A percentile compares a stretch with the other conserved stretches of the same genome.
These are phyloP conservation scores for Trichosporon sp. DNA, from an alignment of 1,284 basidiomycete species.

Conservation along the genomic window DNA sequence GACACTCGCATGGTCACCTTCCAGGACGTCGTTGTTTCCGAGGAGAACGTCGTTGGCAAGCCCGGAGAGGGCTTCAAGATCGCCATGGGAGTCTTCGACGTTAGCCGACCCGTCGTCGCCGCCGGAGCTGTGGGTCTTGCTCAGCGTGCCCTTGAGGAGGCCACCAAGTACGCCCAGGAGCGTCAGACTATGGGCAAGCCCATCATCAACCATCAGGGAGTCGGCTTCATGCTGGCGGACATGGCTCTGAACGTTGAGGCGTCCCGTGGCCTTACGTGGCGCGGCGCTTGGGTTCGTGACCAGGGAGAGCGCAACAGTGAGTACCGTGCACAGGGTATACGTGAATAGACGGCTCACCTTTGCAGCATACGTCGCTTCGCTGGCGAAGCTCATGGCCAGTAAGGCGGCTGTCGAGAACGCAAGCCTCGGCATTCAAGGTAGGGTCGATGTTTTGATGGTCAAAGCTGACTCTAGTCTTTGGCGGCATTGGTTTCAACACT, in stretches of 20 bases:
- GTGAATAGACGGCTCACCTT: background rate
- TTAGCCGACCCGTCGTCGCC: constrained; percentile 52
- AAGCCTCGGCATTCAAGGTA: constrained; percentile 51
- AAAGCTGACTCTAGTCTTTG: constrained; percentile 35
- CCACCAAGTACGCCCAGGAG: constrained; percentile 54
- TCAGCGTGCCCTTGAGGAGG: constrained; percentile 54
- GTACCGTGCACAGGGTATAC: constrained; percentile 6
- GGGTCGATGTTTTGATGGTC: background rate
- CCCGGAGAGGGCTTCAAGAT: constrained; percentile 55
- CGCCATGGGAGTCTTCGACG: constrained; percentile 55
- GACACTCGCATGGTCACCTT: constrained; percentile 57
- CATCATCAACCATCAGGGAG: constrained; percentile 56
- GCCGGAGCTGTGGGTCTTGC: constrained; percentile 54
- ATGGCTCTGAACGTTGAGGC: constrained; percentile 55
- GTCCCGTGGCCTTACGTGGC: constrained; percentile 52
- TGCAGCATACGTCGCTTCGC: constrained; percentile 53
- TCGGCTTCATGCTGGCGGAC: constrained; percentile 55
- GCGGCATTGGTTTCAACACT: constrained; percentile 54
- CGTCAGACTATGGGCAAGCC: constrained; percentile 55
- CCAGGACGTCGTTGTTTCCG: constrained; percentile 52
- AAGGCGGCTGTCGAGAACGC: constrained; percentile 50
- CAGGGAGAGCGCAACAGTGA: constrained; percentile 50
- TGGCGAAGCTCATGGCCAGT: constrained; percentile 53
- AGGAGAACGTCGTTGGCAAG: constrained; percentile 52
- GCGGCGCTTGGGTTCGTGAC: constrained; percentile 53